Evolutionary conservation across 164 flowering plant species (phyloP).

Genomic region (grape (Vitis vinifera)): ASM3070453v1 NC_081806.1:15581001-15581500

Average conservation of each 20-base stretch:
- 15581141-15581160: slow-evolving; percentile 19
- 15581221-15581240: slow-evolving; percentile 18
- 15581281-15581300: slow-evolving; percentile 24
- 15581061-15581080: slow-evolving; percentile 5
- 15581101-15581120: slow-evolving; percentile 32
- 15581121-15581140: slow-evolving; percentile 18
- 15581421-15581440: slow-evolving; percentile 17
- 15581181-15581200: slow-evolving; percentile 29
- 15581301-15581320: slow-evolving; percentile 16
- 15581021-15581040: too few species aligned
- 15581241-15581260: slow-evolving; percentile 25
- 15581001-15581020: too few species aligned
- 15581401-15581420: slow-evolving; percentile 24
- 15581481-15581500: slow-evolving; percentile 22
- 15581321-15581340: slow-evolving; percentile 13
- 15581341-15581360: slow-evolving; percentile 30
- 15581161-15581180: slow-evolving; percentile 27
- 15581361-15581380: slow-evolving; percentile 35
- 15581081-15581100: slow-evolving; percentile 22
- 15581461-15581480: slow-evolving; percentile 24
- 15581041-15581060: too few species aligned
- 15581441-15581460: slow-evolving; percentile 15
- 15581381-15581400: slow-evolving; percentile 22
- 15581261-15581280: slow-evolving; percentile 11
- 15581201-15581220: slow-evolving; percentile 23